A percentile compares a stretch with the other conserved stretches of the same genome.
These are phyloP conservation scores for Magnolia changhungtana DNA, from an alignment of 164 flowering plant genomes.

Conservation along the genomic window DNA sequence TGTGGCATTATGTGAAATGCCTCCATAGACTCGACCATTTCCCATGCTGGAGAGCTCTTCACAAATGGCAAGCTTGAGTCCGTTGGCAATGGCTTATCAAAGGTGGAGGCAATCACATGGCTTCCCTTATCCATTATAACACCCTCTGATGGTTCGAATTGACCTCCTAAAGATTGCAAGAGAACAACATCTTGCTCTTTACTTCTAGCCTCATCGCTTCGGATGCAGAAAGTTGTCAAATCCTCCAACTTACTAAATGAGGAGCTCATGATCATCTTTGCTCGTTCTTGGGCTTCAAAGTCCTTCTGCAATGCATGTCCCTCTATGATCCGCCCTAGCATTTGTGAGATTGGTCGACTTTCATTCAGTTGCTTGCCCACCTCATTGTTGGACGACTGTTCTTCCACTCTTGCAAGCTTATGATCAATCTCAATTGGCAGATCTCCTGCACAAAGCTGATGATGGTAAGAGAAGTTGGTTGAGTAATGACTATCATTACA, in stretches of 20 bases:
- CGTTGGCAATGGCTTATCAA: neutral
- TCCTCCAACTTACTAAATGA: neutral
- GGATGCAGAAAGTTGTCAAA: neutral
- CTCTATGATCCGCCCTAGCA: neutral
- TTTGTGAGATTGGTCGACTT: neutral
- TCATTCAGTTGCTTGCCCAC: neutral
- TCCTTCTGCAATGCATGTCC: neutral
- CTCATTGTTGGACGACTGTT: neutral
- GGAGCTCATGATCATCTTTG: neutral
- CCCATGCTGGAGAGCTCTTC: slow-evolving; percentile 3
- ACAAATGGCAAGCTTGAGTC: neutral
- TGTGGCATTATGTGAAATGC: slow-evolving; percentile 2
- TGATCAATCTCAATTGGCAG: neutral
- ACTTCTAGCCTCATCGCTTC: neutral
- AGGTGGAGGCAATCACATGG: neutral
- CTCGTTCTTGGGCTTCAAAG: neutral
- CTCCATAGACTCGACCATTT: neutral
- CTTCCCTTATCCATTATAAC: neutral
- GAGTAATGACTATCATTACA: neutral
- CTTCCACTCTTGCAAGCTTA: neutral
- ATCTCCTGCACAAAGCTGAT: neutral
- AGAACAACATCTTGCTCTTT: neutral
- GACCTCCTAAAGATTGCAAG: neutral
- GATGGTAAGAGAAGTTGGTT: neutral
- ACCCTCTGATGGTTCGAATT: neutral